Evolutionary conservation across 495 filamentous ascomycete genomes (phyloP).

Genomic region (Neurospora sp.): DNA sequence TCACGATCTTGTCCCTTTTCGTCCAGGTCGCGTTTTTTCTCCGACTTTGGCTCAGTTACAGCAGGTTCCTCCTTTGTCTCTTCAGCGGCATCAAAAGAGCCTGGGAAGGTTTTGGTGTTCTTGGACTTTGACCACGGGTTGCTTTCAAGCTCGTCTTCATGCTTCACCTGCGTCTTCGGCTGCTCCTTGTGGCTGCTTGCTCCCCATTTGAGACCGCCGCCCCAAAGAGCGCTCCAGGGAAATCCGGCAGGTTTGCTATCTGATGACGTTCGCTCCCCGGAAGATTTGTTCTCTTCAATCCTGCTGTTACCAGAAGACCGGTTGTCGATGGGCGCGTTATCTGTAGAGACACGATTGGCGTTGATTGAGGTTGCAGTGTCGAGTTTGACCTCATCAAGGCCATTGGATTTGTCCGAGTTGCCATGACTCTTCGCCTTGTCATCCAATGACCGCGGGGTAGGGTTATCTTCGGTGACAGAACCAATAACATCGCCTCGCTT

Average conservation of each 20-base stretch:
- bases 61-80: background rate
- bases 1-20: background rate
- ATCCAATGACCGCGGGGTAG: background rate
- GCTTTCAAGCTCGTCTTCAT: slow-evolving; percentile 17
- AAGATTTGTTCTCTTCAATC: background rate
- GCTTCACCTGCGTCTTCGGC: slow-evolving; percentile 7
- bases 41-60: background rate
- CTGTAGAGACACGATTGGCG: slow-evolving; percentile 23
- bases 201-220: background rate
- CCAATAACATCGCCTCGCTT: background rate
- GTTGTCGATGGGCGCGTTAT: slow-evolving; percentile 15
- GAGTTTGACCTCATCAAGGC: slow-evolving; percentile 42
- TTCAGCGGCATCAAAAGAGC: slow-evolving; percentile 25
- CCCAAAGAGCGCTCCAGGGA: background rate
- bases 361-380: slow-evolving; percentile 33
- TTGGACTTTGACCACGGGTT: slow-evolving; percentile 38
- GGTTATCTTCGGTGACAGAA: background rate
- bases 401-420: slow-evolving; percentile 22
- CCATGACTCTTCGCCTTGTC: background rate
- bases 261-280: background rate
- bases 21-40: background rate
- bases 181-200: background rate
- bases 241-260: background rate
- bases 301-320: background rate
- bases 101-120: slow-evolving; percentile 33